Evolutionary conservation across 805 yeast genomes (phyloP).

Genomic region (Ogataea naganishii): DNA sequence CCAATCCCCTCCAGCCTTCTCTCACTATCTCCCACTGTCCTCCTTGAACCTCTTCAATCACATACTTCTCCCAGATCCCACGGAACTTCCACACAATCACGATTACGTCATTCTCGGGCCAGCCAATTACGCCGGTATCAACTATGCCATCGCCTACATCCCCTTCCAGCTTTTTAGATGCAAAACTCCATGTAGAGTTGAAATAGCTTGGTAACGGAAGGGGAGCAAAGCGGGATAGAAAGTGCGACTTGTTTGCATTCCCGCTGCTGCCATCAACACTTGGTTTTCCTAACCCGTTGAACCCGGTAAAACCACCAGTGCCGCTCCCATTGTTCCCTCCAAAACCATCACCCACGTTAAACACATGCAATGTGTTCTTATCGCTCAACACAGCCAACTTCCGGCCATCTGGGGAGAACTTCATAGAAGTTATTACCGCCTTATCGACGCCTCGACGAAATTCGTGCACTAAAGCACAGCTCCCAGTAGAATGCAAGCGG

Average conservation of each 20-base stretch:
- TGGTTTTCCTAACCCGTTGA: too few species aligned
- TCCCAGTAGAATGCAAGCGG: slow-evolving; percentile 60
- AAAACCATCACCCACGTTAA: slow-evolving; percentile 28
- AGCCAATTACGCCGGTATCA: slow-evolving; percentile 48
- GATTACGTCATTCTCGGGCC: slow-evolving; percentile 69
- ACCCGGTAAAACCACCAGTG: too few species aligned
- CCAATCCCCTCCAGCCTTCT: slow-evolving; percentile 64
- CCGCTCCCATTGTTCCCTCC: slow-evolving; percentile 2
- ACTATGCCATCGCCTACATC: slow-evolving; percentile 22
- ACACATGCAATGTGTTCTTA: slow-evolving; percentile 84
- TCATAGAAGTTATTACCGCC: slow-evolving; percentile 75
- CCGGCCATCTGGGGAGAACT: slow-evolving; percentile 68
- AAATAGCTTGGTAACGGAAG: slow-evolving; percentile 63
- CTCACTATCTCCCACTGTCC: slow-evolving; percentile 47
- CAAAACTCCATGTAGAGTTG: slow-evolving; percentile 82
- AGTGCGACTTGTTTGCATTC: slow-evolving; percentile 48
- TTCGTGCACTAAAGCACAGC: slow-evolving; percentile 66
- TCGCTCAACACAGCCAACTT: slow-evolving; percentile 81
- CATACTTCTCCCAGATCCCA: slow-evolving; percentile 83
- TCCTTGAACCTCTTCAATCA: slow-evolving; percentile 44
- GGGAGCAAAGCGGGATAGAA: slow-evolving; percentile 52
- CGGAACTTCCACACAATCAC: slow-evolving; percentile 67
- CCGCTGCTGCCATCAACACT: slow-evolving; percentile 6
- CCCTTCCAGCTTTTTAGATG: slow-evolving; percentile 49
- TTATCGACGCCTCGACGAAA: slow-evolving; percentile 86